A percentile compares a stretch with the other conserved stretches of the same genome.
These are phyloP conservation scores for Aphanoascus verrucosus DNA, from an alignment of 2,329 filamentous ascomycete genomes.

Conservation along the genomic window DNA sequence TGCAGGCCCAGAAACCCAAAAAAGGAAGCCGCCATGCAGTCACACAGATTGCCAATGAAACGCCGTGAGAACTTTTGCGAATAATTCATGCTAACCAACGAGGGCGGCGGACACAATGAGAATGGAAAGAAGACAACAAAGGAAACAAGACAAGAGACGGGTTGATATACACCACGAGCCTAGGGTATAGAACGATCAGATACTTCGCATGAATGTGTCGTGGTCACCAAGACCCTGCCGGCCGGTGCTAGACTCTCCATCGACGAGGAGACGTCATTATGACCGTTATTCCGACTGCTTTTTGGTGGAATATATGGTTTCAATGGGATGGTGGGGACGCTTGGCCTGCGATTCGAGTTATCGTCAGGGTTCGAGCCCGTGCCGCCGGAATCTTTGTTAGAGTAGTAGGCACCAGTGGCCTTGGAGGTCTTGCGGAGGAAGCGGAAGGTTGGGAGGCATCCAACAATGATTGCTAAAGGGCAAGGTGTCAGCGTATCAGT, in stretches of 20 bases:
- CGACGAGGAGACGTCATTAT: background rate
- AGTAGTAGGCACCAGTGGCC: background rate
- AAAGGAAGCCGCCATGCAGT: too few relatives aligned
- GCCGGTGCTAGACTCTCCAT: constrained; percentile 3
- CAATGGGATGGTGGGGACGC: background rate
- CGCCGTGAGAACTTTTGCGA: too few relatives aligned
- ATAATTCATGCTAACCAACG: too few relatives aligned
- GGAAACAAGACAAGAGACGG: too few relatives aligned
- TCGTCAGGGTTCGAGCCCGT: background rate
- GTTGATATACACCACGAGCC: too few relatives aligned
- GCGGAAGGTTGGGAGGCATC: constrained; percentile 10
- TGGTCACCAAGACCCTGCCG: background rate
- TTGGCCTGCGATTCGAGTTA: background rate
- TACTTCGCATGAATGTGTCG: background rate
- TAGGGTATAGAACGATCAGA: too few relatives aligned
- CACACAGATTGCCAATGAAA: too few relatives aligned
- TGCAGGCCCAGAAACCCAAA: too few relatives aligned
- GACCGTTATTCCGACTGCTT: background rate
- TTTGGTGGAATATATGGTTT: background rate
- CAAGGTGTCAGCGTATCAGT: background rate
- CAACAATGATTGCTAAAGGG: constrained; percentile 10
- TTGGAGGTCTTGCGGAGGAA: constrained; percentile 7
- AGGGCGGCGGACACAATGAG: too few relatives aligned
- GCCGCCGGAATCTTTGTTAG: background rate
- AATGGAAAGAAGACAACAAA: too few relatives aligned